Conservation (phyloP, 2,329 filamentous ascomycete genomes). For the Cryphonectria japonica region DNA sequence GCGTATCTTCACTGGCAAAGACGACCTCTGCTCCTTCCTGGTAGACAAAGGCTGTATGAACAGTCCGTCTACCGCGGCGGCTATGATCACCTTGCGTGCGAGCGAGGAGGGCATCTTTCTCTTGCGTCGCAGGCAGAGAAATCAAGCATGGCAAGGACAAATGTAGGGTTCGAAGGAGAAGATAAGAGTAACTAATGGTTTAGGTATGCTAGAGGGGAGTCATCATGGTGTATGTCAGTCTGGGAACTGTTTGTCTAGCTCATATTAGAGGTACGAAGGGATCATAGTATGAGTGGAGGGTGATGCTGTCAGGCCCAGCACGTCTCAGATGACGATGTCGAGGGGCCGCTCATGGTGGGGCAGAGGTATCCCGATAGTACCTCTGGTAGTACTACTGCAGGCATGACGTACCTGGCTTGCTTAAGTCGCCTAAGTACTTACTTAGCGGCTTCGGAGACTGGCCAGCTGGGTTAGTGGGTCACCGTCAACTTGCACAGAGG, state of each 20-base stretch:
- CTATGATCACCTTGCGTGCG: slow-evolving; percentile 78
- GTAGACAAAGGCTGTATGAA: slow-evolving; percentile 73
- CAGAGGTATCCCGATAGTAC: slow-evolving; percentile 1
- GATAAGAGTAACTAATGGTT: slow-evolving; percentile 4
- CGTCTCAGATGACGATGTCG: slow-evolving; percentile 20
- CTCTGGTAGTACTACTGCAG: slow-evolving; percentile 18
- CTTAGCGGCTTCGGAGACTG: slow-evolving; percentile 14
- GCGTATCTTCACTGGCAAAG: slow-evolving; percentile 67
- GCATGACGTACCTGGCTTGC: slow-evolving; percentile 33
- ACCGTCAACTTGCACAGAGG: neutral
- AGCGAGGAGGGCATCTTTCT: slow-evolving; percentile 68
- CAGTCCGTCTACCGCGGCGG: slow-evolving; percentile 81
- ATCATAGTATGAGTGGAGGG: slow-evolving; percentile 1
- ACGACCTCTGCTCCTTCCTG: slow-evolving; percentile 62
- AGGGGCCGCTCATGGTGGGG: slow-evolving; percentile 18
- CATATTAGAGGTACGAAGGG: slow-evolving; percentile 4
- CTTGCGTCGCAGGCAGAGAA: slow-evolving; percentile 16
- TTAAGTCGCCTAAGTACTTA: neutral
- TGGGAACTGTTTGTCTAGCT: neutral
- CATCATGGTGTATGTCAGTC: slow-evolving; percentile 15
- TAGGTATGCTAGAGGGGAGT: slow-evolving; percentile 6
- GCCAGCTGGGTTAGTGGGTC: neutral
- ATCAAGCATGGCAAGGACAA: slow-evolving; percentile 28
- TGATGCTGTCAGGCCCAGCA: slow-evolving; percentile 14
- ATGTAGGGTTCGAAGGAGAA: slow-evolving; percentile 13